Evolutionary conservation across 768 basidiomycete genomes (phyloP), one percentile per base, ranked within the genome.

Genomic region (Mycena haematopus): DNA sequence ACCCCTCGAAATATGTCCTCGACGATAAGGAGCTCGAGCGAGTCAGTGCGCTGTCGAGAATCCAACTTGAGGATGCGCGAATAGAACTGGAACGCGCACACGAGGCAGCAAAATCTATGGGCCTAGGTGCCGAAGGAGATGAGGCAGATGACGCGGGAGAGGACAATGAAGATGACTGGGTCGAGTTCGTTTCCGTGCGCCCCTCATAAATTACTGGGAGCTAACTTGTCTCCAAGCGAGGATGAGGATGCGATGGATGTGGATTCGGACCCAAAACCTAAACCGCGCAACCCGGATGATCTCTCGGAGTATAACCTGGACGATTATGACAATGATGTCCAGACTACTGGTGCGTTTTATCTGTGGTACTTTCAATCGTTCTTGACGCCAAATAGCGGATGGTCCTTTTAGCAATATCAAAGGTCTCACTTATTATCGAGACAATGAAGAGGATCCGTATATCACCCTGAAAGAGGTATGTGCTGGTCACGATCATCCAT

Each of bases 331-430:
- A 82, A 96, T 52, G 95, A 96, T 69, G 84, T 75, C 25, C 64
- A 64, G 17, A 73, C 75, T 24, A 66, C 71, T 44, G 70, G 79
- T 81, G 24, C 58, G 76, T 68, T 52, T 57, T 65, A 19, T 44
- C n/a, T 38, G 27, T 51, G n/a, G 6, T 31, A 21, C 14, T 63
- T 47, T 36, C 31, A 52, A 55, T 24, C 35, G 27, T 61, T 49
- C 54, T 57, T 49, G 62, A 65, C 40, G 36, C 44, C 57, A 47
- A 61, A 27, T 65, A 91, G 91, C 78, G 46, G 72, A 78, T 64
- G 91, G 95, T 40, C 91, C 92, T 19, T 99, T 99, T 77, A 94
- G 90, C 74, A 96, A 93, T 70, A 94, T 99, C 75, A 96, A 97
- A 72, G 96, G 96, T 19, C 78, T 99, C 53, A 90, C 91, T 22